These are phyloP conservation scores for Fusarium sp. DNA, from an alignment of 2,329 filamentous ascomycete genomes.

Conservation along the genomic window DNA sequence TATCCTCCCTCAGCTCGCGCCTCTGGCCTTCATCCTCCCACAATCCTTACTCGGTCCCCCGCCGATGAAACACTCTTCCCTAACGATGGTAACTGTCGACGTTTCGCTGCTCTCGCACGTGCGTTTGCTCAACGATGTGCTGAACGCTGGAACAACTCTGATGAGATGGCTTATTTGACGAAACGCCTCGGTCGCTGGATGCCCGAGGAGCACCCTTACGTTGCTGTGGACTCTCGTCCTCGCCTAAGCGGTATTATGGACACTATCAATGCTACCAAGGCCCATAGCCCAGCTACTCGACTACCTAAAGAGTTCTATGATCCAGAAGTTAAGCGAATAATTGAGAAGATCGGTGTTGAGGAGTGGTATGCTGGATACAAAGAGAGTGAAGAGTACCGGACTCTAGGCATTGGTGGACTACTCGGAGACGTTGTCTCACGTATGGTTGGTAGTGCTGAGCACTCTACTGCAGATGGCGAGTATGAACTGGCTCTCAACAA, in stretches of 20 bases:
- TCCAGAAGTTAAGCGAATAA: constrained; percentile 73
- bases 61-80: constrained; percentile 84
- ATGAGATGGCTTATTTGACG: constrained; percentile 87
- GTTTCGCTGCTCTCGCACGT: constrained; percentile 76
- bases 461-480: constrained; percentile 65
- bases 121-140: constrained; percentile 80
- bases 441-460: constrained; percentile 76
- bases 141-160: constrained; percentile 78
- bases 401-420: constrained; percentile 85
- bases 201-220: constrained; percentile 74
- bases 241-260: constrained; percentile 93
- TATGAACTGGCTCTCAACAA: constrained; percentile 58
- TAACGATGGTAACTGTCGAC: constrained; percentile 79
- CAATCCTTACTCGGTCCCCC: constrained; percentile 73
- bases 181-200: constrained; percentile 86
- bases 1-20: constrained; percentile 69
- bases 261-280: constrained; percentile 88
- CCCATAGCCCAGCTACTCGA: constrained; percentile 79
- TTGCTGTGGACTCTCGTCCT: constrained; percentile 87
- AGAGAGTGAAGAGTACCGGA: constrained; percentile 88
- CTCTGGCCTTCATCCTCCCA: constrained; percentile 67
- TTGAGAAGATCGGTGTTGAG: constrained; percentile 82
- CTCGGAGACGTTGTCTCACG: constrained; percentile 85
- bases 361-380: constrained; percentile 94
- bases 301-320: constrained; percentile 93